A percentile compares a stretch with the other conserved stretches of the same genome.
Conservation (phyloP, 2,329 filamentous ascomycete genomes). For the Aspergillus floridensis region DNA sequence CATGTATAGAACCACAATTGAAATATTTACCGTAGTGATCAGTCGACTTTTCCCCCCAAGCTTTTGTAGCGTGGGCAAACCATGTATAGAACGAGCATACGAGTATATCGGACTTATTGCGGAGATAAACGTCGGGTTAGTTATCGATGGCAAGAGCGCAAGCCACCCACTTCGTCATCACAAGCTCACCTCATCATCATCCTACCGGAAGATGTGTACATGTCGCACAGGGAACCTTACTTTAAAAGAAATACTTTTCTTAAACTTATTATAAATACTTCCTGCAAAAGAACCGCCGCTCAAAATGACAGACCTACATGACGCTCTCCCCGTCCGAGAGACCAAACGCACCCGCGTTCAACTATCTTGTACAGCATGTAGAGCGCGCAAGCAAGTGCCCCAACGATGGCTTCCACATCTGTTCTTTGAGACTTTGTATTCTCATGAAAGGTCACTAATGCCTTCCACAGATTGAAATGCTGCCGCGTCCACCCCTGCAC, state of each 20-base stretch:
- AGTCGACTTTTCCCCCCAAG: no score
- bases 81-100: no score
- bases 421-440: neutral
- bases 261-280: neutral
- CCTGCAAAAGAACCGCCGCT: neutral
- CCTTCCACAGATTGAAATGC: constrained; percentile 31
- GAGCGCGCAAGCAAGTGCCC: constrained; percentile 33
- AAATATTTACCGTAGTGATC: no score
- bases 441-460: neutral
- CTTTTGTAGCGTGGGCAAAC: no score
- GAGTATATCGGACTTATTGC: no score
- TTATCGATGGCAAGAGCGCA: no score
- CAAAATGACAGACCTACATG: neutral
- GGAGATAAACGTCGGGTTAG: no score
- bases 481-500: constrained; percentile 36
- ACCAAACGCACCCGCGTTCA: constrained; percentile 39
- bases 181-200: no score
- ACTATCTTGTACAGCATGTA: constrained; percentile 39
- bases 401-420: neutral
- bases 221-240: neutral
- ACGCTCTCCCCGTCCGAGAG: constrained; percentile 4
- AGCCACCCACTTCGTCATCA: no score
- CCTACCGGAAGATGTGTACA: no score
- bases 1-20: no score
- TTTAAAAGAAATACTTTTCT: neutral